Conservation (phyloP, 306 rosid species). For the Carpinus fangiana region DNA sequence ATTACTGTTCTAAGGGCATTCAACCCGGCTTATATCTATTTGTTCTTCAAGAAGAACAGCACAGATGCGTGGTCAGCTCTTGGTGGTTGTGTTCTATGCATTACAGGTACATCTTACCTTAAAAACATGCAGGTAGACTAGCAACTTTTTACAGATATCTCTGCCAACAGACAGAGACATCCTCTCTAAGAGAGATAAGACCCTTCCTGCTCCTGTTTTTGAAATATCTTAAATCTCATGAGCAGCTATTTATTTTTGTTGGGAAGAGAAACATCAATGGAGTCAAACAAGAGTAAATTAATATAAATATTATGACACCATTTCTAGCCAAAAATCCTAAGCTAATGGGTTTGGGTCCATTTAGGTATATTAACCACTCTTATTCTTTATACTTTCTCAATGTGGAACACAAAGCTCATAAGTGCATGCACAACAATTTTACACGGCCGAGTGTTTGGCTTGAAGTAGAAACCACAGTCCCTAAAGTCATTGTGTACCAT, state of each 20-base stretch:
- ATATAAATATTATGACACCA: too few species aligned
- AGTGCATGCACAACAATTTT: too few species aligned
- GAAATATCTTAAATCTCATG: not conserved
- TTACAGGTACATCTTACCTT: constrained; percentile 68
- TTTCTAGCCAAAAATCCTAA: too few species aligned
- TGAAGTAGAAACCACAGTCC: constrained; percentile 3
- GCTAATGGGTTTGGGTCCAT: too few species aligned
- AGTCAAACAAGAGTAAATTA: too few species aligned
- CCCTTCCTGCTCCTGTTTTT: constrained; percentile 4
- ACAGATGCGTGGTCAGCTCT: constrained; percentile 85
- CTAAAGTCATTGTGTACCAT: constrained; percentile 6
- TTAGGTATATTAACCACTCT: too few species aligned
- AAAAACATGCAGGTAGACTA: constrained; percentile 10
- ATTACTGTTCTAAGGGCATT: constrained; percentile 73
- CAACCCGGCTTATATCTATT: constrained; percentile 87
- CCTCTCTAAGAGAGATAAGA: not conserved
- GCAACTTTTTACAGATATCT: constrained; percentile 4
- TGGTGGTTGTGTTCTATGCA: constrained; percentile 96
- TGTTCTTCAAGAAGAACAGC: constrained; percentile 76
- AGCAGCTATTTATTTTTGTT: not conserved
- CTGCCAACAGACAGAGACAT: constrained; percentile 10
- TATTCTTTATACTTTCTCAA: too few species aligned
- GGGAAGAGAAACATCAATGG: too few species aligned
- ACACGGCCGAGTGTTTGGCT: not conserved
- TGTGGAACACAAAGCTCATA: too few species aligned